Evolutionary conservation across 805 yeast species (phyloP).

Genomic region (Metschnikowia similis): DNA sequence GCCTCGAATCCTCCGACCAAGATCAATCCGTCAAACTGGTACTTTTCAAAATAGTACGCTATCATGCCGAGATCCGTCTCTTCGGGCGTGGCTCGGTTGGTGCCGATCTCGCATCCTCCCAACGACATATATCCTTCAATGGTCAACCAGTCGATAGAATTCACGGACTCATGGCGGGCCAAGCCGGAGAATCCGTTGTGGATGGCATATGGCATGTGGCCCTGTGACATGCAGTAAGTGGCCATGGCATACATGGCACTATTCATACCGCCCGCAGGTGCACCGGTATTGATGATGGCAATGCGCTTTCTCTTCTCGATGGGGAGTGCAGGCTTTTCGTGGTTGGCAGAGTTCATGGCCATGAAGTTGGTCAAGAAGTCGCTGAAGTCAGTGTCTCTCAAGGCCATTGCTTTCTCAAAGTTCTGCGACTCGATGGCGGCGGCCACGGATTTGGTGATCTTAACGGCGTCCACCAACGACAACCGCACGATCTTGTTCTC

Average conservation of each 20-base stretch:
- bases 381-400: slow-evolving; percentile 67
- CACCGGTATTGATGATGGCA: slow-evolving; percentile 91
- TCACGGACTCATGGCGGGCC: slow-evolving; percentile 81
- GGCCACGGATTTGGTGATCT: slow-evolving; percentile 68
- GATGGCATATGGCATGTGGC: slow-evolving; percentile 87
- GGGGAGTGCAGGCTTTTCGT: slow-evolving; percentile 44
- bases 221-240: slow-evolving; percentile 79
- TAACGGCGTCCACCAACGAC: slow-evolving; percentile 71
- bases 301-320: slow-evolving; percentile 58
- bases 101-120: slow-evolving; percentile 97
- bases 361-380: slow-evolving; percentile 61
- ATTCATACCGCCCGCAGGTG: slow-evolving; percentile 96
- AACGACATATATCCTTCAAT: slow-evolving; percentile 82
- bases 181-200: slow-evolving; percentile 93
- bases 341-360: slow-evolving; percentile 41
- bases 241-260: slow-evolving; percentile 91
- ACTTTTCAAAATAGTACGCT: slow-evolving; percentile 68
- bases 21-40: slow-evolving; percentile 64
- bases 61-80: slow-evolving; percentile 62
- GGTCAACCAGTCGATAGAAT: slow-evolving; percentile 73
- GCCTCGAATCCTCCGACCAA: slow-evolving; percentile 83
- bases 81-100: slow-evolving; percentile 81
- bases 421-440: slow-evolving; percentile 60
- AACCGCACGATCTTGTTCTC: slow-evolving; percentile 67
- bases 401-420: slow-evolving; percentile 63